A percentile compares a stretch with the other conserved stretches of the same genome.
These are phyloP conservation scores for Candida hungchunana DNA, from an alignment of 805 yeast genomes.

Conservation along the genomic window DNA sequence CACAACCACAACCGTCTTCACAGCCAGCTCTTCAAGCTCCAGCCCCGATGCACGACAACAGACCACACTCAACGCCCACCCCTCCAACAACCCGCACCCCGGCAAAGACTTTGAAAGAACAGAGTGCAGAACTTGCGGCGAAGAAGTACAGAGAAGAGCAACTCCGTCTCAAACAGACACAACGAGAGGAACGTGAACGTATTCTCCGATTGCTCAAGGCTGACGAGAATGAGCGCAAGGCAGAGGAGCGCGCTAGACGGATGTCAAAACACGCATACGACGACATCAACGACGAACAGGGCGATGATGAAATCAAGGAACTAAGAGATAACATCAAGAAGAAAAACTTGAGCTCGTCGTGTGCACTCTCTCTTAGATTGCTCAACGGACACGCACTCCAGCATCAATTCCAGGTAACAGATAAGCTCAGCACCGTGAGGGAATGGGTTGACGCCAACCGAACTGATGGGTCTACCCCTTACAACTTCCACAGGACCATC, in stretches of 20 bases:
- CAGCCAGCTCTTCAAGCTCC: neutral
- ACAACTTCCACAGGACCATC: slow-evolving; percentile 43
- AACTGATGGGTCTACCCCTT: slow-evolving; percentile 43
- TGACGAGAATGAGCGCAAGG: slow-evolving; percentile 45
- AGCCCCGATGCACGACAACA: neutral
- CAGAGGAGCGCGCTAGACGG: slow-evolving; percentile 19
- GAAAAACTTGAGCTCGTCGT: slow-evolving; percentile 11
- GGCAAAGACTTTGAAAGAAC: slow-evolving; percentile 34
- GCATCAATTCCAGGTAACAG: slow-evolving; percentile 41
- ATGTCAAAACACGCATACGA: slow-evolving; percentile 17
- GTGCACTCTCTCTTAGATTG: slow-evolving; percentile 55
- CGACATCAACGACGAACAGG: slow-evolving; percentile 28
- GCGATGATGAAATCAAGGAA: slow-evolving; percentile 22
- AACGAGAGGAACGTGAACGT: slow-evolving; percentile 49
- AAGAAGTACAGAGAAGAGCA: slow-evolving; percentile 36
- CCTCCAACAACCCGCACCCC: slow-evolving; percentile 7
- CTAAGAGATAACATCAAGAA: slow-evolving; percentile 20
- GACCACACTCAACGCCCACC: neutral
- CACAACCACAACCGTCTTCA: slow-evolving; percentile 1
- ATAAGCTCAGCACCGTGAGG: slow-evolving; percentile 55
- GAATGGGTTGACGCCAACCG: slow-evolving; percentile 52
- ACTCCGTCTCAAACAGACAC: slow-evolving; percentile 32
- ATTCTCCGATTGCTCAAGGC: slow-evolving; percentile 47
- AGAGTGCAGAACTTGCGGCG: slow-evolving; percentile 37
- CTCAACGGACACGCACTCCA: slow-evolving; percentile 62